These are phyloP conservation scores for Geosmithia putterillii DNA, from an alignment of 2,329 filamentous ascomycete genomes.

Conservation along the genomic window DNA sequence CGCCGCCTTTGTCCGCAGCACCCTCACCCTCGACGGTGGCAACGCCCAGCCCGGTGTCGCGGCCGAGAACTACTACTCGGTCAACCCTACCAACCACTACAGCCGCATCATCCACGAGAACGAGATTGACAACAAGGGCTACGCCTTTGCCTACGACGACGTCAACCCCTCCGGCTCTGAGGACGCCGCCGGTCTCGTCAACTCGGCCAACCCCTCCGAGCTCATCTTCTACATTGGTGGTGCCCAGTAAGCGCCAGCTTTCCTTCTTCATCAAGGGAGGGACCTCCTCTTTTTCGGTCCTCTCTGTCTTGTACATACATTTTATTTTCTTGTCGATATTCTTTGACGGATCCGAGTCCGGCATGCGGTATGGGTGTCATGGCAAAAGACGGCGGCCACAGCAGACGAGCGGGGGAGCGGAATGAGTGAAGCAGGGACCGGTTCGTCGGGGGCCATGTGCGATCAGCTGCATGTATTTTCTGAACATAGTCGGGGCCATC, in stretches of 20 bases:
- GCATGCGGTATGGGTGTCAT: background rate
- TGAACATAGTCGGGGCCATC: background rate
- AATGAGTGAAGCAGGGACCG: background rate
- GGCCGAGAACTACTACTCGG: slow-evolving; percentile 28
- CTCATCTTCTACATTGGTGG: slow-evolving; percentile 17
- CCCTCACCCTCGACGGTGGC: slow-evolving; percentile 31
- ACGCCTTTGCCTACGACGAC: slow-evolving; percentile 58
- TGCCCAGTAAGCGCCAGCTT: background rate
- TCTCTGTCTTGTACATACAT: background rate
- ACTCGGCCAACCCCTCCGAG: slow-evolving; percentile 9
- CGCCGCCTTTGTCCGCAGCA: slow-evolving; percentile 36
- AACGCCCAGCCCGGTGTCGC: slow-evolving; percentile 28
- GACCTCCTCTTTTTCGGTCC: background rate
- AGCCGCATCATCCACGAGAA: slow-evolving; percentile 46
- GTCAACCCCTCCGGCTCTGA: slow-evolving; percentile 43
- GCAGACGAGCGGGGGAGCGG: background rate
- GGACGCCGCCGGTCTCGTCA: slow-evolving; percentile 31
- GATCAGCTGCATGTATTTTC: background rate
- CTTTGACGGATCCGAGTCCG: background rate
- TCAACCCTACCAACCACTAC: slow-evolving; percentile 40
- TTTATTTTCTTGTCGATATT: background rate
- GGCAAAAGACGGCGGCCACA: background rate
- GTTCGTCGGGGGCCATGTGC: background rate
- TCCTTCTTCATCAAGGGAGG: background rate
- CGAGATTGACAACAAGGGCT: slow-evolving; percentile 47